phyloP scores from a whole-genome alignment of 2,329 filamentous ascomycete species.

The Xylariaceae sp. region DNA sequence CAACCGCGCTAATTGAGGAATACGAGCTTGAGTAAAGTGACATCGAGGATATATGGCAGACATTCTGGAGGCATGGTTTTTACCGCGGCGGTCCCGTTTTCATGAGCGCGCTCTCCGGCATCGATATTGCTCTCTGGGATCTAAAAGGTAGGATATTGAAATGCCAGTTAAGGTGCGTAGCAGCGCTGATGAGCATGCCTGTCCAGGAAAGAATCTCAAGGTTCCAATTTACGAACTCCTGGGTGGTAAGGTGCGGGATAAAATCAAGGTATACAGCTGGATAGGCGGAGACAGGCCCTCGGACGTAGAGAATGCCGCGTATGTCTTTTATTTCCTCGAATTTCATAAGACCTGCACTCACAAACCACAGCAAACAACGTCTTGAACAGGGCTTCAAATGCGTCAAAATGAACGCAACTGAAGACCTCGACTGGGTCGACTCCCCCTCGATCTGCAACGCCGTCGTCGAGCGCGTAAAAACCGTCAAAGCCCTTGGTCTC shows the following conservation, averaged over 20 bases:
- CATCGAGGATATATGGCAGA: conserved; percentile 78
- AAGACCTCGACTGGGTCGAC: conserved; percentile 71
- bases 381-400: conserved; percentile 58
- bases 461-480: conserved; percentile 61
- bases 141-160: conserved; percentile 49
- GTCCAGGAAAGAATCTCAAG: conserved; percentile 41
- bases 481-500: conserved; percentile 64
- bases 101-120: conserved; percentile 71
- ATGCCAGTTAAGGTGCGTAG: no score
- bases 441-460: conserved; percentile 58
- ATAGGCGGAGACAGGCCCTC: conserved; percentile 68
- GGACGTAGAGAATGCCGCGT: conserved; percentile 61
- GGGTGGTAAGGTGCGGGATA: conserved; percentile 66
- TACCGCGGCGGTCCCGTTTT: conserved; percentile 75
- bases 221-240: conserved; percentile 70
- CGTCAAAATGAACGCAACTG: conserved; percentile 77
- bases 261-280: conserved; percentile 70
- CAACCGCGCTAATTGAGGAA: no score
- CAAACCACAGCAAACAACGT: conserved; percentile 43
- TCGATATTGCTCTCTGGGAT: conserved; percentile 78
- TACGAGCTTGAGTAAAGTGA: conserved; percentile 43
- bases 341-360: background rate
- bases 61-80: conserved; percentile 64
- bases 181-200: no score
- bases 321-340: conserved; percentile 23